Conservation (phyloP, 768 basidiomycete species). For the Naganishia antarctica region DNA sequence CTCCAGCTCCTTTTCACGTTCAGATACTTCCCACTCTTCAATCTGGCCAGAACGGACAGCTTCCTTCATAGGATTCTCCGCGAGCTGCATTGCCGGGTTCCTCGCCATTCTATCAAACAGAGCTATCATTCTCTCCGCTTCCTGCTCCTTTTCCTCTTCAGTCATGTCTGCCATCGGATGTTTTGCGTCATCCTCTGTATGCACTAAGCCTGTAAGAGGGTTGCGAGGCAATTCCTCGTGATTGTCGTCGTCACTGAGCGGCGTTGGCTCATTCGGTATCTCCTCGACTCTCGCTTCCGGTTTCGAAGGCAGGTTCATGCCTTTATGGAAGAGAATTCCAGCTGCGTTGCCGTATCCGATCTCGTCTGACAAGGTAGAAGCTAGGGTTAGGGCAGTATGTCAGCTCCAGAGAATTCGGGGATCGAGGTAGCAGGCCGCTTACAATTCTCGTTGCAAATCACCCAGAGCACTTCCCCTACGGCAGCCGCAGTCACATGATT, state of each 20-base stretch:
- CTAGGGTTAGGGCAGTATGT: not conserved
- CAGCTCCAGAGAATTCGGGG: not conserved
- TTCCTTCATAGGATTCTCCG: conserved; percentile 15
- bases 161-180: conserved; percentile 59
- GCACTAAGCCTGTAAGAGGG: conserved; percentile 18
- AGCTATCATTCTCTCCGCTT: conserved; percentile 86
- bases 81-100: conserved; percentile 48
- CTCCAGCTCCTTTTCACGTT: conserved; percentile 2
- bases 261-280: conserved; percentile 28
- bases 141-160: conserved; percentile 88
- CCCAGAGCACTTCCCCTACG: conserved; percentile 80
- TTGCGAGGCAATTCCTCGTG: not conserved
- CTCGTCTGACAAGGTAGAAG: conserved; percentile 36
- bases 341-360: conserved; percentile 95
- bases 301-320: conserved; percentile 54
- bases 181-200: not conserved
- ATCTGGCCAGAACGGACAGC: conserved; percentile 8
- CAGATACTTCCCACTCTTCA: conserved; percentile 1
- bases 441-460: conserved; percentile 75
- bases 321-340: conserved; percentile 88
- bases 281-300: conserved; percentile 35
- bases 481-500: conserved; percentile 68
- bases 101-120: conserved; percentile 84
- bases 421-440: conserved; percentile 22
- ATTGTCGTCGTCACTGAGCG: not conserved